Evolutionary conservation across 495 filamentous ascomycete genomes (phyloP).

Genomic region (Penicillium coffeae): DNA sequence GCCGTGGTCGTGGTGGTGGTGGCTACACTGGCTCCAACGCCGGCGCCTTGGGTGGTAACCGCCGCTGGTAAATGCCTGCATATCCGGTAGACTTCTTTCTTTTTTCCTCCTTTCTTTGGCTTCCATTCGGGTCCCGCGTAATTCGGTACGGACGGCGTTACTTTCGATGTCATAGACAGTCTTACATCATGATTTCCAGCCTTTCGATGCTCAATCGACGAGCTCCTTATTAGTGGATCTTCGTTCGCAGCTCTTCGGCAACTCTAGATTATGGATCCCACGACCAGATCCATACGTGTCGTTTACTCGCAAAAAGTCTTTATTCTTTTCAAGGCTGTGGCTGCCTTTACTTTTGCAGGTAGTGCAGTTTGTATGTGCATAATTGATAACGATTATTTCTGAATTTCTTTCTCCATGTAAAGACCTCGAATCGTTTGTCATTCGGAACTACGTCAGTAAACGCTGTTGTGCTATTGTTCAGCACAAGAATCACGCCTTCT

Average conservation of each 20-base stretch:
- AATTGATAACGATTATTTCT: conserved; percentile 13
- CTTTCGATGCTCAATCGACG: conserved; percentile 5
- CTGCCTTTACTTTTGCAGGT: conserved; percentile 1
- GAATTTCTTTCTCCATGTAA: not conserved
- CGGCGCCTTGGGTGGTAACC: conserved; percentile 58
- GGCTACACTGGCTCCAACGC: conserved; percentile 61
- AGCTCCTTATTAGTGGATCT: conserved; percentile 8
- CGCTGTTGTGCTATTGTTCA: too few species aligned
- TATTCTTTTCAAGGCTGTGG: conserved; percentile 6
- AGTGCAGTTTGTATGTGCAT: conserved; percentile 19
- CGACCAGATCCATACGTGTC: conserved; percentile 26
- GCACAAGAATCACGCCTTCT: too few species aligned
- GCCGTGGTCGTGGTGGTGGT: conserved; percentile 48
- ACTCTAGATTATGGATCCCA: conserved; percentile 13
- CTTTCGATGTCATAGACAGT: conserved; percentile 45
- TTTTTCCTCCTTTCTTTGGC: conserved; percentile 20
- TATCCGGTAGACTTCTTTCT: conserved; percentile 34
- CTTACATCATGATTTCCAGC: conserved; percentile 27
- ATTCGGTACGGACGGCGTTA: conserved; percentile 43
- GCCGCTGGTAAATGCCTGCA: conserved; percentile 52
- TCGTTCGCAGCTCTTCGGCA: conserved; percentile 3
- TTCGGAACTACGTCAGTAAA: too few species aligned
- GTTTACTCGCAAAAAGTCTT: conserved; percentile 27
- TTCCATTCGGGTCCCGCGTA: conserved; percentile 33
- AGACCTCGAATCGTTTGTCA: not conserved